Percentiles rank a stretch among this genome's conserved stretches.
Conservation (phyloP, 31 red algal genomes). For the Odonthalia washingtoniensis region DNA sequence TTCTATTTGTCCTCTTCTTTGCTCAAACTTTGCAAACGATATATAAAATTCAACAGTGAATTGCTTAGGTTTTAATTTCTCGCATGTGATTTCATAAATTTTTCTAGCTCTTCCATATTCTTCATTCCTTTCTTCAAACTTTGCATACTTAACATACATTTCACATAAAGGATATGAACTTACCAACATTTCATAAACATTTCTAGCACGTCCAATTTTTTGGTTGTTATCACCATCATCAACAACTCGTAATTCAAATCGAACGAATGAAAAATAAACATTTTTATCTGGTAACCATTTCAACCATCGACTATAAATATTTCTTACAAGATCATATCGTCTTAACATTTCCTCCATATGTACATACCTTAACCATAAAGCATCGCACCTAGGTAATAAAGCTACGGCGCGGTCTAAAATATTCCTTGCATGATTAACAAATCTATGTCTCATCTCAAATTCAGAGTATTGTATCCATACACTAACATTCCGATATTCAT, state of each 20-base stretch:
- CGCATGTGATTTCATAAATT: constrained; percentile 69
- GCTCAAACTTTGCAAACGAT: constrained; percentile 88
- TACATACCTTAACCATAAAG: constrained; percentile 89
- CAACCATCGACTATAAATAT: constrained; percentile 86
- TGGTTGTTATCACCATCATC: too few species aligned
- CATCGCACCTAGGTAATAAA: constrained; percentile 76
- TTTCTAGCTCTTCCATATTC: constrained; percentile 51
- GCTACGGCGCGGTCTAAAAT: constrained; percentile 90
- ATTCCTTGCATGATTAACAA: constrained; percentile 90
- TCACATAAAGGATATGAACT: constrained; percentile 40
- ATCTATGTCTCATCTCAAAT: constrained; percentile 87
- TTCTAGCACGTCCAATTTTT: constrained; percentile 47
- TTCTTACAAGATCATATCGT: constrained; percentile 52
- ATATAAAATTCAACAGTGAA: constrained; percentile 53
- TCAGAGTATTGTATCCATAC: constrained; percentile 94
- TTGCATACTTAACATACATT: constrained; percentile 75
- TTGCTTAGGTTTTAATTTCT: constrained; percentile 27
- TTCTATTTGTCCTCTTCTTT: constrained; percentile 56
- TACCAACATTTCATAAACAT: constrained; percentile 71
- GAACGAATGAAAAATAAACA: constrained; percentile 74
- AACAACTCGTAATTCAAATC: constrained; percentile 91
- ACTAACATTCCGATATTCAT: constrained; percentile 67
- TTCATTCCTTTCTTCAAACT: constrained; percentile 71
- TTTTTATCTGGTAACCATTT: constrained; percentile 78
- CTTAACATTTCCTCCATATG: constrained; percentile 93